These are phyloP conservation scores for Trichoderma sp. DNA, from an alignment of 2,329 filamentous ascomycete genomes.

Conservation along the genomic window DNA sequence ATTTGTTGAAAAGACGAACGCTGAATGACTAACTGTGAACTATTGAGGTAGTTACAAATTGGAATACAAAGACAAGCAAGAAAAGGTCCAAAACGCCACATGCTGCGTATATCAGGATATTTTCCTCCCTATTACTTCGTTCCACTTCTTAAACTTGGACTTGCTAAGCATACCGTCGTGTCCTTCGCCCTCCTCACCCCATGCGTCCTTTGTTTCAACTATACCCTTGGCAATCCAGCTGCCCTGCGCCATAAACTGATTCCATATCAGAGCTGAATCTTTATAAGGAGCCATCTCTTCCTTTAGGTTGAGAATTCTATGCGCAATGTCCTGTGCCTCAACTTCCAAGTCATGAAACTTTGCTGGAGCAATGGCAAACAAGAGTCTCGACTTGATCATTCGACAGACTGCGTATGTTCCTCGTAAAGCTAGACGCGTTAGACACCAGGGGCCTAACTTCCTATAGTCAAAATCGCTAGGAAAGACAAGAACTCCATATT, in stretches of 20 bases:
- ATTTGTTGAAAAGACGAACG: not conserved
- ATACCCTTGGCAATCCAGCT: conserved; percentile 12
- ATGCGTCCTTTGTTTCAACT: conserved; percentile 2
- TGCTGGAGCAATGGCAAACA: not conserved
- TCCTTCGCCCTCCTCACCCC: not conserved
- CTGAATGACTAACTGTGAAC: not conserved
- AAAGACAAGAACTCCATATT: conserved; percentile 4
- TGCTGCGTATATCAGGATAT: not conserved
- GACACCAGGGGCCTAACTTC: conserved; percentile 2
- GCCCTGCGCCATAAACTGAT: conserved; percentile 7
- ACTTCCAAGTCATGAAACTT: not conserved
- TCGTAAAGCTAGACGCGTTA: not conserved
- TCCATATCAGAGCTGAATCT: not conserved
- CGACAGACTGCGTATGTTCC: conserved; percentile 14
- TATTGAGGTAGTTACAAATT: not conserved
- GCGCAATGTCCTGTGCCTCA: not conserved
- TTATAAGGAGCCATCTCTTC: not conserved
- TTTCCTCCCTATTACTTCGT: conserved; percentile 5
- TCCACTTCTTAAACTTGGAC: conserved; percentile 9
- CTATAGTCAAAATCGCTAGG: not conserved
- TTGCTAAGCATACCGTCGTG: not conserved
- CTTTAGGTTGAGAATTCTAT: not conserved
- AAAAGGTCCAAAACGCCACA: not conserved
- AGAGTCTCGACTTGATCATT: conserved; percentile 10
- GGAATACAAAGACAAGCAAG: not conserved